phyloP scores from a whole-genome alignment of 78 protist species.

The Capsaspora owczarzaki region DNA sequence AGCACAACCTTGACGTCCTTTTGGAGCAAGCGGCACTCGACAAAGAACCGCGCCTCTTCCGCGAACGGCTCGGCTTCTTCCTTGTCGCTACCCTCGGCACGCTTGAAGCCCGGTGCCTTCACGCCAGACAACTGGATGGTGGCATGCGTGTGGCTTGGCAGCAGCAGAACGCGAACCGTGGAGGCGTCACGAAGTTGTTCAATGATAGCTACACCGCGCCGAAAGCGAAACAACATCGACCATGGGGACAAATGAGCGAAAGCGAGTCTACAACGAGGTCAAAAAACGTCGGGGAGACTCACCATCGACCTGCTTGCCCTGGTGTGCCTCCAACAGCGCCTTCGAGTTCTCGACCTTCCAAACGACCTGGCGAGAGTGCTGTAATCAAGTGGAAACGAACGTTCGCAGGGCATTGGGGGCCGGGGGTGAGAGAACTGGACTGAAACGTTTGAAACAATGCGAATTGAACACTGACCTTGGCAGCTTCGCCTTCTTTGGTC shows the following conservation, averaged over 20 bases:
- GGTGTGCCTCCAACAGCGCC: background rate
- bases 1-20: slow-evolving; percentile 28
- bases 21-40: slow-evolving; percentile 46
- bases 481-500: too few species aligned
- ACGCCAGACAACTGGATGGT: slow-evolving; percentile 32
- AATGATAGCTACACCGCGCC: slow-evolving; percentile 6
- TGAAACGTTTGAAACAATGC: too few species aligned
- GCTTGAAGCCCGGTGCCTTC: slow-evolving; percentile 10
- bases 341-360: slow-evolving; percentile 15
- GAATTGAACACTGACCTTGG: too few species aligned
- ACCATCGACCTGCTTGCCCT: slow-evolving; percentile 16
- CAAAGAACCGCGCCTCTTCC: slow-evolving; percentile 32
- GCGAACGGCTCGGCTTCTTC: slow-evolving; percentile 33
- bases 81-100: background rate
- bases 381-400: too few species aligned
- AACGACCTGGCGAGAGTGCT: background rate
- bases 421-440: too few species aligned
- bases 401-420: too few species aligned
- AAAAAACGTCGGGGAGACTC: background rate
- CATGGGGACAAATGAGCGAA: background rate
- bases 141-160: slow-evolving; percentile 22
- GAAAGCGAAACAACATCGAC: background rate
- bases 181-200: slow-evolving; percentile 46
- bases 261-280: background rate
- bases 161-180: slow-evolving; percentile 22